Conservation (phyloP, 23 red algal species). For the Agarophyton chilense region DNA sequence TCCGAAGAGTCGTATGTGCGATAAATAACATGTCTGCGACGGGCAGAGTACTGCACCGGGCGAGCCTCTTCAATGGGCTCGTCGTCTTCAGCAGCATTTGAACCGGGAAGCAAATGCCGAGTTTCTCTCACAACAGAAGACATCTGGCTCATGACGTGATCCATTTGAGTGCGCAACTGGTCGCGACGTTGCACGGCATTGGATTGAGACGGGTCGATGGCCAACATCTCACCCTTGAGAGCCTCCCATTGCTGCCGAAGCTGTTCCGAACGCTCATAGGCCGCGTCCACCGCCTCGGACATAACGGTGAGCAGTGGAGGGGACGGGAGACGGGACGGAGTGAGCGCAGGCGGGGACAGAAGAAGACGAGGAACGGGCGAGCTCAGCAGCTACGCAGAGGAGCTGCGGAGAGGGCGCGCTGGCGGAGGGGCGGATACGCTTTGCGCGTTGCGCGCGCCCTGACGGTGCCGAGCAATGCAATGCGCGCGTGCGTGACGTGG, state of each 20-base stretch:
- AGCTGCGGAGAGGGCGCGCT: too few species aligned
- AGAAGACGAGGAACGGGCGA: neutral
- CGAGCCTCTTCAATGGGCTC: slow-evolving; percentile 15
- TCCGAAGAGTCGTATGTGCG: slow-evolving; percentile 48
- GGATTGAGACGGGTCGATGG: slow-evolving; percentile 3
- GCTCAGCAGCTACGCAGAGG: neutral
- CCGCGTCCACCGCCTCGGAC: slow-evolving; percentile 32
- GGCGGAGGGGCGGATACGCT: too few species aligned
- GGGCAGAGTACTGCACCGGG: slow-evolving; percentile 48
- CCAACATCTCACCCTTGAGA: slow-evolving; percentile 20
- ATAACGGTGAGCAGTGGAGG: too few species aligned
- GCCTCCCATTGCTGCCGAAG: slow-evolving; percentile 40
- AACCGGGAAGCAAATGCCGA: slow-evolving; percentile 9
- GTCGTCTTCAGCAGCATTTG: neutral
- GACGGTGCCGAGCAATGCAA: neutral
- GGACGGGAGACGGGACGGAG: neutral
- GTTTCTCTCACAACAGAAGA: slow-evolving; percentile 28
- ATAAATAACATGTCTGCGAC: slow-evolving; percentile 39
- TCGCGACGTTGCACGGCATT: neutral
- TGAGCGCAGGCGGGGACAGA: neutral
- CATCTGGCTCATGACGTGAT: slow-evolving; percentile 41
- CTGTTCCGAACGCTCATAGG: slow-evolving; percentile 31
- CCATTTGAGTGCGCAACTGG: slow-evolving; percentile 21
- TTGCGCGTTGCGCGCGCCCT: neutral
- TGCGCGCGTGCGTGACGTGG: slow-evolving; percentile 3